Evolutionary conservation across 768 basidiomycete genomes (phyloP).

Genomic region (Cystofilobasidium capitatum): DNA sequence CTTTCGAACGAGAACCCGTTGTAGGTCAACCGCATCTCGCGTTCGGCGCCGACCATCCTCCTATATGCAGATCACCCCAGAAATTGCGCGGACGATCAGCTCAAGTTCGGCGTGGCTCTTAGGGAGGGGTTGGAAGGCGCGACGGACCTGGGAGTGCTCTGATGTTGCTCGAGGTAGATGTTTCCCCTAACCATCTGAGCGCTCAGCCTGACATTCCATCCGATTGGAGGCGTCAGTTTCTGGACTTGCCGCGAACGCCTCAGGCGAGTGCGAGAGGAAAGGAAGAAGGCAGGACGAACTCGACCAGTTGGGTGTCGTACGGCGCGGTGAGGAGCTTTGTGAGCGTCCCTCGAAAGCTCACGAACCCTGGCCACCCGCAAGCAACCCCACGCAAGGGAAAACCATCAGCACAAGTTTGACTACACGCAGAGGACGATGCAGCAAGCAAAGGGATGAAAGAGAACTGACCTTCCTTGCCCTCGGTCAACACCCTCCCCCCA

Average conservation of each 20-base stretch:
- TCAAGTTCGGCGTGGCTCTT: background rate
- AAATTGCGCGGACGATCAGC: background rate
- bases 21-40: constrained; percentile 33
- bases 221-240: background rate
- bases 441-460: too few species aligned
- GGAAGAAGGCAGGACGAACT: background rate
- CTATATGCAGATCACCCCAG: background rate
- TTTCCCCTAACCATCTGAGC: constrained; percentile 36
- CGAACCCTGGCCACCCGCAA: constrained; percentile 26
- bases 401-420: background rate
- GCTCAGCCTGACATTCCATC: constrained; percentile 30
- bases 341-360: constrained; percentile 41
- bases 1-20: constrained; percentile 39
- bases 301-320: constrained; percentile 31
- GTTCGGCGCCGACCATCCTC: constrained; percentile 28
- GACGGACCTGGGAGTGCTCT: constrained; percentile 30
- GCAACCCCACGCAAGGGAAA: constrained; percentile 5
- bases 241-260: background rate
- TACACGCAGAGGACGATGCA: background rate
- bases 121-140: too few species aligned
- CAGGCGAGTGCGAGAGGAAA: background rate
- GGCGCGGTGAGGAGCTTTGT: constrained; percentile 40
- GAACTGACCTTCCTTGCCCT: constrained; percentile 18
- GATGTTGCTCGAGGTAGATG: constrained; percentile 38
- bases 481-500: constrained; percentile 26